Evolutionary conservation across 495 filamentous ascomycete genomes (phyloP), one percentile per base, ranked within the genome.

Genomic region (Acidiella bohemica): DNA sequence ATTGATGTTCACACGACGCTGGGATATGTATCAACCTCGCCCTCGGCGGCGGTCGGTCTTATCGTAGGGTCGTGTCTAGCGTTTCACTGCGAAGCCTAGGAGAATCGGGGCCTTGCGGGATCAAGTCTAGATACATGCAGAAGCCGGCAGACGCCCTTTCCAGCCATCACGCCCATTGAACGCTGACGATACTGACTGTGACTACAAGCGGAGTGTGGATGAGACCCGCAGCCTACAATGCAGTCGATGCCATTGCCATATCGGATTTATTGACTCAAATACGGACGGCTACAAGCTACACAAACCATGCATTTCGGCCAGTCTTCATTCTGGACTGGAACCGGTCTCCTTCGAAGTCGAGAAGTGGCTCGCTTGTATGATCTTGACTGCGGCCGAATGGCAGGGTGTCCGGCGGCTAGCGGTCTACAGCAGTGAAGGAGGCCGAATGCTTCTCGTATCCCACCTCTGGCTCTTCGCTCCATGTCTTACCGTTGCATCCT

Each of bases 391-490:
- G 14, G 47, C 54, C 18, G 55, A 60, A 20, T 54, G 42, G 33
- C 41, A 46, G 33, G 53, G 54, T 28, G 41, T 58, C 10, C 36
- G 56, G 4, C 57, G 58, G 42, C 56, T 62, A 38, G 24, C 42
- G 30, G 47, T 59, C 33, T 32, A 50, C 19, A n/a, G 20, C 22
- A 26, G 18, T 24, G 34, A 11, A 3, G 3, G 5, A 19, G n/a
- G 14, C 7, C 7, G 13, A 3, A 5, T 22, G 3, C 3, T 6
- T 3, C 17, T 5, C 22, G 18, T 37, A 16, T 32, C 53, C 11
- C 46, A 53, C n/a, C 38, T 60, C 13, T 60, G 56, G 57, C 30
- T 59, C 25, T 60, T 62, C 41, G 51, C 57, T 5, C 54, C 58
- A 12, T 52, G 57, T 30, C 39, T 62, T 10, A 47, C 30, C 8